Evolutionary conservation across 2,329 filamentous ascomycete genomes (phyloP), one percentile per base, ranked within the genome.

Genomic region (Septoria petroselini): DNA sequence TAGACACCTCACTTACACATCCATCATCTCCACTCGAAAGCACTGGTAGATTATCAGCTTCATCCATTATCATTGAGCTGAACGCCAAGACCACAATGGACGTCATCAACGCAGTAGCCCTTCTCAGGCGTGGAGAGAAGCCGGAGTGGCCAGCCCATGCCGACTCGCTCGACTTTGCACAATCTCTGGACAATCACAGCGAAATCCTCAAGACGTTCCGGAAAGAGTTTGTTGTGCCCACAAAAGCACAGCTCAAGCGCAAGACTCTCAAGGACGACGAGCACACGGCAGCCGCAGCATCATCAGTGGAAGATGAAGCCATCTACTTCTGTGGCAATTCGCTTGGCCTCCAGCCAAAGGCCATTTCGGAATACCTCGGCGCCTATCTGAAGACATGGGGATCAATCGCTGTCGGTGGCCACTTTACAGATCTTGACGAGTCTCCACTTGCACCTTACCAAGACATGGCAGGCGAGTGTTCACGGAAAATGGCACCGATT

Each of bases 241-340:
- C 85, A 1, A 88, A 83, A 65, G 74, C 73, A 7, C 87, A 89
- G 34, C 69, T 91, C 42, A 83, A 79, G 66, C 79, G 84, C 57
- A 84, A 75, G 57, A 79, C 76, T 0, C 67, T 86, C 3, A 62
- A 50, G 59, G 62, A 59, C 40, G 46, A 58, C 30, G 48, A 34
- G 3, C 34, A 57, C n/a, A 61, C 58, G 19, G 27, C 41, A 21
- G 45, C 53, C 3, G 41, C 47, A 1, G 58, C 60, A 17, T 44
- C 52, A 14, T 48, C 45, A 12, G 38, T 53, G 7, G 48, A 59
- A 15, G 71, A 75, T 18, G 71, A 73, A 40, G 79, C 77, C 53
- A 84, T 89, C 53, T 95, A 95, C 70, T 83, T 95, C 59, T 91
- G 88, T 58, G 91, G 90, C 46, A 95, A 95, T 72, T 95, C 89